phyloP scores from a whole-genome alignment of 1,139 yeast species.

The Geotrichum bryndzae region DNA sequence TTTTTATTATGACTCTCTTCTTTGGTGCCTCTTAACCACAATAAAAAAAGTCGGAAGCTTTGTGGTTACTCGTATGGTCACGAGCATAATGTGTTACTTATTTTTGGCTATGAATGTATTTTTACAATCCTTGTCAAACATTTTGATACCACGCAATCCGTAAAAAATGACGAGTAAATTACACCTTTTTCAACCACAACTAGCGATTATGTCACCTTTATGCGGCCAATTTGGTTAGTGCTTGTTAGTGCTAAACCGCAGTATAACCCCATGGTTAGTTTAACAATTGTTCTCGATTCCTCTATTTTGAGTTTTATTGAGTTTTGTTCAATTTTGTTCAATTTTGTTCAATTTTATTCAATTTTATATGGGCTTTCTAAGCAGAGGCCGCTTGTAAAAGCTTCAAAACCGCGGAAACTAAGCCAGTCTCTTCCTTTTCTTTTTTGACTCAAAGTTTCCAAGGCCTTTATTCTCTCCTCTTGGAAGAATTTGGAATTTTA shows the following conservation, averaged over 20 bases:
- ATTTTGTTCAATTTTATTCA: too few species aligned
- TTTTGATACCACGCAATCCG: too few species aligned
- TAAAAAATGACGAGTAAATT: neutral
- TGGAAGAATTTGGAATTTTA: neutral
- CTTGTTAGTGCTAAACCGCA: neutral
- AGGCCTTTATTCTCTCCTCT: neutral
- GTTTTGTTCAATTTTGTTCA: too few species aligned
- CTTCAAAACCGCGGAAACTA: neutral
- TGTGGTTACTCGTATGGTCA: too few species aligned
- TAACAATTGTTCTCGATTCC: neutral
- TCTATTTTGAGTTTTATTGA: neutral
- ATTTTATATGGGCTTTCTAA: neutral
- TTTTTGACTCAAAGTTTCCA: neutral
- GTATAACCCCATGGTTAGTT: neutral
- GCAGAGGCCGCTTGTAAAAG: neutral
- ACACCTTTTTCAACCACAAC: neutral
- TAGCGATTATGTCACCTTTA: neutral
- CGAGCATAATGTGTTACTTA: too few species aligned
- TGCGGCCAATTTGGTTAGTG: neutral
- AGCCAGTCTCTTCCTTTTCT: neutral
- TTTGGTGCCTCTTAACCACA: too few species aligned
- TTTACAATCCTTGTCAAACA: too few species aligned
- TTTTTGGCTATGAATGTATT: too few species aligned
- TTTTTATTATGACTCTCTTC: too few species aligned
- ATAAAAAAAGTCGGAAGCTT: too few species aligned